These are phyloP conservation scores for Dovyalis caffra DNA, from an alignment of 345 rosid species.

Conservation along the genomic window DNA sequence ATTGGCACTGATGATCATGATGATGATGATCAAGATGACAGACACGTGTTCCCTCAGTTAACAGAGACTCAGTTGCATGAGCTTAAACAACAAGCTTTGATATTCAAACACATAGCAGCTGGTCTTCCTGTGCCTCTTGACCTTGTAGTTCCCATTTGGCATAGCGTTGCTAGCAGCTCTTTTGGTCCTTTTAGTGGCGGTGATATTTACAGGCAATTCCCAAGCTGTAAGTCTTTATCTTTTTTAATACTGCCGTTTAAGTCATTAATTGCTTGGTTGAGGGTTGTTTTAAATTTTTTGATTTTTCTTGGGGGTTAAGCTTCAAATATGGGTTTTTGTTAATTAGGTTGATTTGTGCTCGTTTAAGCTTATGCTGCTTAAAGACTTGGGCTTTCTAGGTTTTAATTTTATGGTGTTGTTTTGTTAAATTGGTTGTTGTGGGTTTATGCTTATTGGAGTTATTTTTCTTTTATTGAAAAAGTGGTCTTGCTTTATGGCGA, in stretches of 20 bases:
- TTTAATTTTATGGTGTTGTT: not conserved
- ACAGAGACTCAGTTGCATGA: conserved; percentile 49
- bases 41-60: conserved; percentile 28
- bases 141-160: conserved; percentile 48
- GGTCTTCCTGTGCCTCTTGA: conserved; percentile 51
- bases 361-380: not conserved
- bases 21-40: not conserved
- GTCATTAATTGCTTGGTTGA: not conserved
- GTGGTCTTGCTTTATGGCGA: no score
- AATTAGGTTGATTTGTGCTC: not conserved
- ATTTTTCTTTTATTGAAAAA: no score
- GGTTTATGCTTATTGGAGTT: no score
- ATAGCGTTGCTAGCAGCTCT: conserved; percentile 36
- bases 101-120: conserved; percentile 46
- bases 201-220: conserved; percentile 11
- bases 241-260: not conserved
- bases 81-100: conserved; percentile 48
- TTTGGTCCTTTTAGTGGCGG: conserved; percentile 7
- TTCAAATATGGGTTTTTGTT: not conserved
- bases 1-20: conserved; percentile 10
- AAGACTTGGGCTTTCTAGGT: not conserved
- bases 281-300: not conserved
- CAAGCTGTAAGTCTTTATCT: conserved; percentile 26
- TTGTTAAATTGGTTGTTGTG: no score
- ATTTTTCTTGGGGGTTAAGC: not conserved